Evolutionary conservation across 106 monocot species (phyloP), one percentile per base, ranked within the genome.

Genomic region (Phalaenopsis aphrodite): DNA sequence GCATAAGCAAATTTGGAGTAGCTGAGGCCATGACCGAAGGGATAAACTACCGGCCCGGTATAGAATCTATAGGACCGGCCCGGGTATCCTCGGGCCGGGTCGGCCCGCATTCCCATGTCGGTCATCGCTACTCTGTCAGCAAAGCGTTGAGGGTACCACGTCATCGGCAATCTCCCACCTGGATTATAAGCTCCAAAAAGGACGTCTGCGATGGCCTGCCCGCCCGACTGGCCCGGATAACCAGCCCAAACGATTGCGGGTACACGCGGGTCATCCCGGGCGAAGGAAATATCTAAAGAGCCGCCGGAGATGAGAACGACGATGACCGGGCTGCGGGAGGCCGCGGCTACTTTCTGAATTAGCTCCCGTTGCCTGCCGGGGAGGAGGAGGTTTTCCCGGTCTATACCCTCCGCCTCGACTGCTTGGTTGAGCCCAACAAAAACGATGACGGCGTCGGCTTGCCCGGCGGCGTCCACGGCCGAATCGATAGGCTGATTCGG

Each of bases 61-160:
- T 92, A 96, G 86, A 96, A 96, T 41, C 90, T 81, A 75, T 96
- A 92, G 9, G 94, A 79, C 52, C 96, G 80, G 38, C 96, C 96
- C 9, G 96, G 94, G 78, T 94, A 92, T 42, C 84, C 86, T 3
- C 77, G 66, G 19, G 79, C 49, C 19, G 82, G 81, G 78, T 92
- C 81, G n/a, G 92, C 65, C 41, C 94, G 81, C 89, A 96, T 88
- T 17, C 82, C 79, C 94, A 93, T 93, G 42, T 91, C 83, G 5
- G 91, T 92, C 96, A 96, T 96, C 2, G 88, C 72, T 5, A 94
- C 85, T 71, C 43, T 86, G 4, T 79, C 41, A 9, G 89, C 82
- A 76, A 71, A 96, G 17, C 77, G 90, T 67, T 90, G 83, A 2
- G 93, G 90, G 73, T 96, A 96, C 96, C 96, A 96, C 41, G 96